Evolutionary conservation across 1,284 basidiomycete species (phyloP).

Genomic region (Coriolopsis trogii): DNA sequence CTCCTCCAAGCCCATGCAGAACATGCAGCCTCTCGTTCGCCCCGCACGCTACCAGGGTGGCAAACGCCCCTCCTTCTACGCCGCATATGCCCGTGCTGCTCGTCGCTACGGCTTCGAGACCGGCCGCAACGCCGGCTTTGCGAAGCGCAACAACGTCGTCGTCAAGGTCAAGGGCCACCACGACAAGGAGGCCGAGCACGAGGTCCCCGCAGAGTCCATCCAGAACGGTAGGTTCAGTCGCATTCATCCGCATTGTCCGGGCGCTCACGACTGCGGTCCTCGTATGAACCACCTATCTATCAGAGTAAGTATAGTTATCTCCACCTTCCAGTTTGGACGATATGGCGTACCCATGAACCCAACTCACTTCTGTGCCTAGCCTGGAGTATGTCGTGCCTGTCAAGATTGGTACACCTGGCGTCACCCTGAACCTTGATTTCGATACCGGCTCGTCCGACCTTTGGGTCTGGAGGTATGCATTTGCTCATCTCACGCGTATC

Average conservation of each 20-base stretch:
- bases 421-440: constrained; percentile 41
- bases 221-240: constrained; percentile 35
- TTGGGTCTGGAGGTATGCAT: constrained; percentile 37
- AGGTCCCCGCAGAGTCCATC: constrained; percentile 39
- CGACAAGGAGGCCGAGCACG: constrained; percentile 33
- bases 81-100: constrained; percentile 38
- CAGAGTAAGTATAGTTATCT: constrained; percentile 22
- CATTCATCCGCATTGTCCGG: not conserved
- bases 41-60: constrained; percentile 28
- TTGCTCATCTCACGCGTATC: not conserved
- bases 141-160: constrained; percentile 34
- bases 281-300: not conserved
- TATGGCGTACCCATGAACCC: not conserved
- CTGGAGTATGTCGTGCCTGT: constrained; percentile 44
- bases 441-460: constrained; percentile 43
- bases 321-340: too few species aligned
- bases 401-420: constrained; percentile 41
- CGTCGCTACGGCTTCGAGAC: constrained; percentile 37
- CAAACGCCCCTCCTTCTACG: constrained; percentile 33
- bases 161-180: constrained; percentile 32
- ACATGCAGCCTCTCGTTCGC: constrained; percentile 30
- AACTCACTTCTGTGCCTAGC: constrained; percentile 18
- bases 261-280: not conserved
- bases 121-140: constrained; percentile 34
- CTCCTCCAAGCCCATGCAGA: constrained; percentile 11